A percentile compares a stretch with the other conserved stretches of the same genome.
These are phyloP conservation scores for Baudoinia panamericana DNA, from an alignment of 495 filamentous ascomycete genomes.

Conservation along the genomic window DNA sequence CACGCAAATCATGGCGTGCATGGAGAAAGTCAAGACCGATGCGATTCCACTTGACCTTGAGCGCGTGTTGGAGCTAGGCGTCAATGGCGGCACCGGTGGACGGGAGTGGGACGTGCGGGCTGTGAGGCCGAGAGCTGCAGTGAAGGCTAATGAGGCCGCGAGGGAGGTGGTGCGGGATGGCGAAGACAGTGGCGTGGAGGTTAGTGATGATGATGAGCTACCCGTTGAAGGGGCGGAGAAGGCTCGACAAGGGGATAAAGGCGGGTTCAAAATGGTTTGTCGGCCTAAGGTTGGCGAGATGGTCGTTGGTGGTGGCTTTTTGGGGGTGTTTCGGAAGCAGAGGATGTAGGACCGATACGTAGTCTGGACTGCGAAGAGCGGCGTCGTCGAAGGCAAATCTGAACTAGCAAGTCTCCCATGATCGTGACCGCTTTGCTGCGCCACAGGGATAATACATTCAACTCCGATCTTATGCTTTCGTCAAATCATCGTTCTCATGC, in stretches of 20 bases:
- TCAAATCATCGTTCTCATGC: too few relatives aligned
- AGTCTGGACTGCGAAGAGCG: too few relatives aligned
- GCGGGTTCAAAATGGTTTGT: conserved; percentile 48
- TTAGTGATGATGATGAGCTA: conserved; percentile 1
- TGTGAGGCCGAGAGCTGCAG: conserved; percentile 32
- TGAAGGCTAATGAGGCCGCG: conserved; percentile 43
- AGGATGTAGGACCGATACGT: too few relatives aligned
- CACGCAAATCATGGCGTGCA: conserved; percentile 55
- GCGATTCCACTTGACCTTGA: conserved; percentile 46
- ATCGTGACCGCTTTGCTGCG: too few relatives aligned
- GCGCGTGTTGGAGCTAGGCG: conserved; percentile 51
- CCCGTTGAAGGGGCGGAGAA: background rate
- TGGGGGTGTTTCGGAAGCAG: conserved; percentile 48
- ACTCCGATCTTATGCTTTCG: too few relatives aligned
- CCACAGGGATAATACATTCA: too few relatives aligned
- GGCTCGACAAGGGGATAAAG: too few relatives aligned
- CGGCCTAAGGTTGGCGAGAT: conserved; percentile 52
- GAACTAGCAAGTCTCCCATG: too few relatives aligned
- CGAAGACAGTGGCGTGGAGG: conserved; percentile 9
- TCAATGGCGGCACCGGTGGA: conserved; percentile 40
- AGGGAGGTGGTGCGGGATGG: conserved; percentile 41
- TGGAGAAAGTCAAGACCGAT: conserved; percentile 39
- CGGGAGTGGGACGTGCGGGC: conserved; percentile 54
- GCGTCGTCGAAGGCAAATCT: too few relatives aligned
- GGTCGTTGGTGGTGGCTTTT: conserved; percentile 56